These are phyloP conservation scores for Alternaria sp. DNA, from an alignment of 2,329 filamentous ascomycete species.

Conservation along the genomic window DNA sequence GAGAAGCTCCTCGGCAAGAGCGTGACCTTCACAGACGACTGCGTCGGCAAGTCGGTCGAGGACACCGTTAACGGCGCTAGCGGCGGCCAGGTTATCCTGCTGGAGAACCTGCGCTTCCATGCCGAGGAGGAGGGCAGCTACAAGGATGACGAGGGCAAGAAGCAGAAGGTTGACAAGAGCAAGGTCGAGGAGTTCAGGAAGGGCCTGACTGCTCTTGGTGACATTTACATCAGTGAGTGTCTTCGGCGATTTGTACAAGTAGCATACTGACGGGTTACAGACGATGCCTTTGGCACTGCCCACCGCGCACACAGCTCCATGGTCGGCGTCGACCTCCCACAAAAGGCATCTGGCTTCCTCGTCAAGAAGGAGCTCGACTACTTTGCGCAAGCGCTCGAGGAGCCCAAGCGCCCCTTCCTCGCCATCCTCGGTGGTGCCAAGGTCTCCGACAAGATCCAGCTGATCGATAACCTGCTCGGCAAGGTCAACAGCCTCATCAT, in stretches of 20 bases:
- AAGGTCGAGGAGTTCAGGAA: constrained; percentile 94
- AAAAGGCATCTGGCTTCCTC: constrained; percentile 97
- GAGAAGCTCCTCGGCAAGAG: constrained; percentile 86
- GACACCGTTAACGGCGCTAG: constrained; percentile 83
- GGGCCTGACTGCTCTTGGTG: constrained; percentile 90
- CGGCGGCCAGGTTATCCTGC: constrained; percentile 81
- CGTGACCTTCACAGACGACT: constrained; percentile 89
- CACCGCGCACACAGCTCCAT: constrained; percentile 99
- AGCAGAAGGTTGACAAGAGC: constrained; percentile 95
- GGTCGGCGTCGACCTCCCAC: constrained; percentile 93
- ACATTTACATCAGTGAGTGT: constrained; percentile 85
- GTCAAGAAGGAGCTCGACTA: constrained; percentile 99
- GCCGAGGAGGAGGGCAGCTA: constrained; percentile 96
- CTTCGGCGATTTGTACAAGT: no score
- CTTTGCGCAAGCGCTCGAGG: constrained; percentile 96
- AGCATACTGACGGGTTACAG: no score
- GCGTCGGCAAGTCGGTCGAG: constrained; percentile 88
- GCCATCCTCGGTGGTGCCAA: constrained; percentile 98
- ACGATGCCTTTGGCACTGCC: constrained; percentile 97
- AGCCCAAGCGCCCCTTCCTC: constrained; percentile 92
- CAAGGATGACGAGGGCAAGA: constrained; percentile 94
- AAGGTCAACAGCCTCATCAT: constrained; percentile 98
- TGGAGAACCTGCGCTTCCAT: constrained; percentile 99
- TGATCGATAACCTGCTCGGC: constrained; percentile 97
- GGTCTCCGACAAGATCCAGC: constrained; percentile 99